These are phyloP conservation scores for Parathielavia appendiculata DNA, from an alignment of 495 filamentous ascomycete genomes.

Conservation along the genomic window DNA sequence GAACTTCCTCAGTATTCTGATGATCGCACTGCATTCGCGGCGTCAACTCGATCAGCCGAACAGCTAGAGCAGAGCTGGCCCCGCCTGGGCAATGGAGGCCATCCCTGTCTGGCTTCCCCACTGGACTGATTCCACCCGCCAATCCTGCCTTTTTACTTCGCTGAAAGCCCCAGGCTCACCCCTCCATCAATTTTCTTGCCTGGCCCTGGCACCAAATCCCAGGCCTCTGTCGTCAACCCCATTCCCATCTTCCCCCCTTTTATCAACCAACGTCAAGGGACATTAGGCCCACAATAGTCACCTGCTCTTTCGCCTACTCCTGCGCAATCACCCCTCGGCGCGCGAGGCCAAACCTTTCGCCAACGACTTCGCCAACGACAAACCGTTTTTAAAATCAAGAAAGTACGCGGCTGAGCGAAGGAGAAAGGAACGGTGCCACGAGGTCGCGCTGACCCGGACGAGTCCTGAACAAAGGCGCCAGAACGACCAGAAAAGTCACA, in stretches of 20 bases:
- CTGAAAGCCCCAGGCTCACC: not conserved
- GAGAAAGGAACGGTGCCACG: slow-evolving; percentile 3
- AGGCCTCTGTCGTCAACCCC: slow-evolving; percentile 21
- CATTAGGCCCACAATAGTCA: not conserved
- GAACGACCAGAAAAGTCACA: not conserved
- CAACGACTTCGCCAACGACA: slow-evolving; percentile 6
- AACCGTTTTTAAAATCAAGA: not conserved
- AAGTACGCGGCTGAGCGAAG: slow-evolving; percentile 19
- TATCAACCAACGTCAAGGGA: no score
- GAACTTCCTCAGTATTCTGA: no score
- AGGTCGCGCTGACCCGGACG: slow-evolving; percentile 3
- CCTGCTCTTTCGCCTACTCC: slow-evolving; percentile 24
- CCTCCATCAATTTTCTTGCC: slow-evolving; percentile 31
- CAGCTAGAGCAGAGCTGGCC: no score
- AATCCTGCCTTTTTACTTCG: no score
- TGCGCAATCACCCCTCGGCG: slow-evolving; percentile 14
- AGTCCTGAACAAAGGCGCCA: slow-evolving; percentile 16
- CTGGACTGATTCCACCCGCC: no score
- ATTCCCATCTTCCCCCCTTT: slow-evolving; percentile 15
- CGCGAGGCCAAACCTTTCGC: slow-evolving; percentile 12
- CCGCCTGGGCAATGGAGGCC: no score
- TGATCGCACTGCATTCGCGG: no score
- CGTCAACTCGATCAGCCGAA: no score
- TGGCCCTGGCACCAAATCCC: slow-evolving; percentile 1
- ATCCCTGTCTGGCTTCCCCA: no score